Conservation (phyloP, 2,329 filamentous ascomycete species). For the Microsporum canis region DNA sequence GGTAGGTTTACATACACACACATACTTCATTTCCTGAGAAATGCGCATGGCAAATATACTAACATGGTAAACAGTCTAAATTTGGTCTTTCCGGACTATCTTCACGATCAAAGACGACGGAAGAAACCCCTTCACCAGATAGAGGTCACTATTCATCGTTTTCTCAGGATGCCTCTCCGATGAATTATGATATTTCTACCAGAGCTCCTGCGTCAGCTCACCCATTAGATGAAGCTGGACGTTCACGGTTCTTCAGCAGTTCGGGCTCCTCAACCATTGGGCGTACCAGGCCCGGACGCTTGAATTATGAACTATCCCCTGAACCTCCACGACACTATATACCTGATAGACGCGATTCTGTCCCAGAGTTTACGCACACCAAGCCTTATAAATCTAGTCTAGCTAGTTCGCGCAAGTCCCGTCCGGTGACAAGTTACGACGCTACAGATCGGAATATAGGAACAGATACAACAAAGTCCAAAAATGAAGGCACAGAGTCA, state of each 20-base stretch:
- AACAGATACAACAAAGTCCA: slow-evolving; percentile 18
- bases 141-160: slow-evolving; percentile 26
- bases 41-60: not conserved
- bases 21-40: not conserved
- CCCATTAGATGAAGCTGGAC: slow-evolving; percentile 29
- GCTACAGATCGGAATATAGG: slow-evolving; percentile 25
- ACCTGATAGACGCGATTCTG: slow-evolving; percentile 11
- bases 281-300: slow-evolving; percentile 27
- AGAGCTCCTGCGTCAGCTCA: slow-evolving; percentile 27
- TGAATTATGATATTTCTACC: slow-evolving; percentile 21
- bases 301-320: slow-evolving; percentile 27
- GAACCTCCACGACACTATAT: slow-evolving; percentile 20
- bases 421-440: not conserved
- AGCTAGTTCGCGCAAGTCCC: slow-evolving; percentile 19
- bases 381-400: slow-evolving; percentile 27
- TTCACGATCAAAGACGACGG: slow-evolving; percentile 24
- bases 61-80: slow-evolving; percentile 22
- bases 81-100: slow-evolving; percentile 29
- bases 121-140: slow-evolving; percentile 30
- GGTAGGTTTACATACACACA: slow-evolving; percentile 6
- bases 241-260: slow-evolving; percentile 24
- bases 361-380: slow-evolving; percentile 16
- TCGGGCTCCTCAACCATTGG: slow-evolving; percentile 28
- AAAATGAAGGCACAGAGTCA: slow-evolving; percentile 64
- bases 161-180: slow-evolving; percentile 25